Percentiles rank a stretch among this genome's conserved stretches.
Evolutionary conservation across 2,329 filamentous ascomycete genomes (phyloP).

Genomic region (Fusarium clavum): DNA sequence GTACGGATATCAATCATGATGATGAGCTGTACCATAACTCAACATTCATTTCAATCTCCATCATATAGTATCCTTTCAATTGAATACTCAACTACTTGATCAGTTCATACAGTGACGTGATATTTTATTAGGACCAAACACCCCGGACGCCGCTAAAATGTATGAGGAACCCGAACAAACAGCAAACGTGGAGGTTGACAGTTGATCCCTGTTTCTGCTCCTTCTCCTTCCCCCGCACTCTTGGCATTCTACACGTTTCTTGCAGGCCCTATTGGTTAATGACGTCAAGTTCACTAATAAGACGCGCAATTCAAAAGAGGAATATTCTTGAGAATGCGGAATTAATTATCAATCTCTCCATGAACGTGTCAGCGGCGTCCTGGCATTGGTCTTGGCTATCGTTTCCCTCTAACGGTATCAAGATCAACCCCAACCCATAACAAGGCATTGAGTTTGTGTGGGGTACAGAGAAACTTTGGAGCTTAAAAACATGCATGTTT

Average conservation of each 20-base stretch:
- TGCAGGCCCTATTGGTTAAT: constrained; percentile 38
- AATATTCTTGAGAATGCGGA: constrained; percentile 5
- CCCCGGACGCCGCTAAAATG: constrained; percentile 35
- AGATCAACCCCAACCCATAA: neutral
- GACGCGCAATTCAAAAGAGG: neutral
- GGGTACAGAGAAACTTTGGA: neutral
- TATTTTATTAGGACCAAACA: neutral
- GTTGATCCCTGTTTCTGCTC: constrained; percentile 24
- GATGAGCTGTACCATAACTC: neutral
- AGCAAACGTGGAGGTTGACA: constrained; percentile 33
- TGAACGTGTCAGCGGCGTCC: constrained; percentile 40
- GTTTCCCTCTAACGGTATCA: neutral
- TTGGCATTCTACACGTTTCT: constrained; percentile 19
- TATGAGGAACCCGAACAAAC: neutral
- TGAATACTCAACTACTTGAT: neutral
- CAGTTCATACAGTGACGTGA: constrained; percentile 30
- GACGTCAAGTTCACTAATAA: constrained; percentile 36
- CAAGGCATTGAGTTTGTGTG: constrained; percentile 3
- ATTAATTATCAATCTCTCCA: constrained; percentile 7
- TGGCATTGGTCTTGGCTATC: constrained; percentile 21
- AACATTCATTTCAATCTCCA: neutral
- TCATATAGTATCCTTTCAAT: neutral
- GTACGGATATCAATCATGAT: neutral
- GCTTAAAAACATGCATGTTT: neutral
- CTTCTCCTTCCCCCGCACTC: constrained; percentile 36